phyloP scores from a whole-genome alignment of 768 basidiomycete genomes.

The Suillus plorans region DNA sequence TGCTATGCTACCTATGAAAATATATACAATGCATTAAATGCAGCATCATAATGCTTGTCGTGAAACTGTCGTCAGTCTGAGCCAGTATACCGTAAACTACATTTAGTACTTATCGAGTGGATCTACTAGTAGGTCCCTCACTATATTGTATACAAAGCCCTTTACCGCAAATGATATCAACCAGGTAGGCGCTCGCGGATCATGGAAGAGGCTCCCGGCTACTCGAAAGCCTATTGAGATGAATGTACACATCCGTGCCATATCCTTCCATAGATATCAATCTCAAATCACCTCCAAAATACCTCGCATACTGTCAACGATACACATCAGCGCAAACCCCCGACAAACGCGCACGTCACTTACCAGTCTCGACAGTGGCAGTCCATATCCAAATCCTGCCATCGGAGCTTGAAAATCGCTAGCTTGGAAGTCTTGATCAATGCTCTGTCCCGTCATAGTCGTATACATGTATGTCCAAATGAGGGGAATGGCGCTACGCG shows the following conservation, averaged over 20 bases:
- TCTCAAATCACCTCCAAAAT: slow-evolving; percentile 91
- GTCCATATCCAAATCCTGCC: slow-evolving; percentile 95
- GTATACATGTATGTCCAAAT: slow-evolving; percentile 99
- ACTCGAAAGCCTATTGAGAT: slow-evolving; percentile 82
- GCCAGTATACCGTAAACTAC: too few species aligned
- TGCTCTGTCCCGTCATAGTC: slow-evolving; percentile 69
- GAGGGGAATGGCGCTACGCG: slow-evolving; percentile 79
- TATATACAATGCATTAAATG: not conserved
- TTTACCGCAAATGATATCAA: not conserved
- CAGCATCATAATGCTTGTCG: too few species aligned
- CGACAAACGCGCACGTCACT: slow-evolving; percentile 27
- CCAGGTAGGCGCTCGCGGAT: not conserved
- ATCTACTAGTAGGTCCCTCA: not conserved
- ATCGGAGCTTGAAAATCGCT: slow-evolving; percentile 96
- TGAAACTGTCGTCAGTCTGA: too few species aligned
- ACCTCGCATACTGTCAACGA: slow-evolving; percentile 75
- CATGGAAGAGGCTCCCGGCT: slow-evolving; percentile 76
- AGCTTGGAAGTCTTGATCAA: slow-evolving; percentile 77
- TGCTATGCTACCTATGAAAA: not conserved
- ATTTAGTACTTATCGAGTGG: not conserved
- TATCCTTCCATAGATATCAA: slow-evolving; percentile 99
- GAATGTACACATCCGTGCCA: slow-evolving; percentile 92
- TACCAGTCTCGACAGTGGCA: slow-evolving; percentile 89
- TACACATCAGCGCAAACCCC: not conserved
- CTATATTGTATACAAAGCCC: not conserved